phyloP scores from a whole-genome alignment of 495 filamentous ascomycete genomes.

The Annulohypoxylon nitens region DNA sequence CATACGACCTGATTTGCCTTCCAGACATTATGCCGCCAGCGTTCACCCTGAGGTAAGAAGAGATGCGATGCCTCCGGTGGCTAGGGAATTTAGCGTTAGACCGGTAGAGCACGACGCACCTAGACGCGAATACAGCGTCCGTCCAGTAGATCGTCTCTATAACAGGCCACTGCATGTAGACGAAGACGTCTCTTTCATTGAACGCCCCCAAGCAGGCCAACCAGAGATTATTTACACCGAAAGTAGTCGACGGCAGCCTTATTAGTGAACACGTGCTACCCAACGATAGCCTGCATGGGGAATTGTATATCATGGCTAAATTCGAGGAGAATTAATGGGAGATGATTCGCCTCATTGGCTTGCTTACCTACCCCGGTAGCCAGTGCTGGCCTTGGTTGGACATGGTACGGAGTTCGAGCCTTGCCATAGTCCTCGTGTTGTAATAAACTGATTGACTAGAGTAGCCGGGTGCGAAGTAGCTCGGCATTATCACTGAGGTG shows the following conservation, averaged over 20 bases:
- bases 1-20: conserved; percentile 62
- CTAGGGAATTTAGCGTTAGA: conserved; percentile 61
- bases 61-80: conserved; percentile 51
- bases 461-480: conserved; percentile 10
- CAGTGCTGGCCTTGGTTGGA: neutral
- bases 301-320: conserved; percentile 9
- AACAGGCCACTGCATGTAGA: conserved; percentile 53
- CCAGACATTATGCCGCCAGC: conserved; percentile 58
- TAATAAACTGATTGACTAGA: conserved; percentile 7
- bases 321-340: neutral
- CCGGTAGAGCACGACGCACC: conserved; percentile 50
- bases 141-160: conserved; percentile 57
- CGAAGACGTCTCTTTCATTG: conserved; percentile 63
- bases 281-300: neutral
- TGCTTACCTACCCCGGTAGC: neutral
- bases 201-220: conserved; percentile 54
- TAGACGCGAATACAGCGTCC: conserved; percentile 54
- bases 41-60: conserved; percentile 57
- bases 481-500: conserved; percentile 19
- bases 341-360: neutral
- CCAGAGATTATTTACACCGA: conserved; percentile 57
- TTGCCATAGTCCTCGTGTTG: neutral
- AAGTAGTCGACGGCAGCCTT: conserved; percentile 53
- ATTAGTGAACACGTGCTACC: conserved; percentile 44
- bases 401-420: conserved; percentile 10